Evolutionary conservation across 345 rosid species (phyloP), one percentile per base, ranked within the genome.

Genomic region (Draba incana): DNA sequence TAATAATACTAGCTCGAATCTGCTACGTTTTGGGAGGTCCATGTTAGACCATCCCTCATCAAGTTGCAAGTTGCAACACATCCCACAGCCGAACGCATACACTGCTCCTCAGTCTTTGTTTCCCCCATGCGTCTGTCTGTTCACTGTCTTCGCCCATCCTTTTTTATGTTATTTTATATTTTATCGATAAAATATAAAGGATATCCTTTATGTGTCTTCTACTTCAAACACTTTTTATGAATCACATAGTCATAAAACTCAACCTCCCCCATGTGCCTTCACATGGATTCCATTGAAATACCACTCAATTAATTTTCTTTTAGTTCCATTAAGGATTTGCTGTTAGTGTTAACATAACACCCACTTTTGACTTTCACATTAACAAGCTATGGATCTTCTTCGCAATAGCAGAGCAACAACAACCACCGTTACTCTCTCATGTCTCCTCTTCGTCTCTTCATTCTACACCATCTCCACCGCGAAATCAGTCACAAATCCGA

Each of bases 211-310:
- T 42, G 79, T 64, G 62, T 51, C 56, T 69, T 54, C 30, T 64
- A 64, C 84, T 73, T 81, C 70, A 56, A 43, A 57, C 50, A 20
- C 37, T 25, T 16, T 20, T 65, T 69, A 72, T 53, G 68, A 69
- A 77, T 51, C 60, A 33, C 37, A 33, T 33, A 62, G 37, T 59
- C 43, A 70, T 51, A 52, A 23, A 66, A 44, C 73, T 66, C 69
- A 69, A 73, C 69, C 76, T 70, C 76, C 48, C 65, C 75, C 66
- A 62, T 75, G 78, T 75, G 78, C 70, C 50, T 39, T 75, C 75
- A 75, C 78, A 75, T 75, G 78, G 66, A 64, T 75, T 68, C 78
- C 86, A 73, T 69, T 77, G 46, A 39, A 53, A 37, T 27, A 59
- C 75, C 80, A 58, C 50, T 71, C 62, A 8, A 2, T 47, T 13